A percentile compares a stretch with the other conserved stretches of the same genome.
These are phyloP conservation scores for Monilinia fructigena DNA, from an alignment of 2,329 filamentous ascomycete genomes.

Conservation along the genomic window DNA sequence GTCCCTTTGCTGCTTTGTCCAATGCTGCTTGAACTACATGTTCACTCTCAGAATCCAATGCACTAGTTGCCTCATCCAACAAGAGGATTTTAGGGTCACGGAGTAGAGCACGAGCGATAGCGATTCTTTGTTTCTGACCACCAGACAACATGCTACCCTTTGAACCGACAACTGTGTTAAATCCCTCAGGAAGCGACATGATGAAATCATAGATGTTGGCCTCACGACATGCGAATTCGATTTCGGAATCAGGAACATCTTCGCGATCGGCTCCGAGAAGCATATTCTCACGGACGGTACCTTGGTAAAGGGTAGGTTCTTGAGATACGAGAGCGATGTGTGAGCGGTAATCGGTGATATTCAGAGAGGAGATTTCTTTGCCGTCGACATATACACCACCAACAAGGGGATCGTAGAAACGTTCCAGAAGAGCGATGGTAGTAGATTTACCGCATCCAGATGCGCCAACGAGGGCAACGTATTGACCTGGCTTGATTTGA, in stretches of 20 bases:
- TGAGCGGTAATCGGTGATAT: slow-evolving; percentile 81
- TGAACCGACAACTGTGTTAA: slow-evolving; percentile 80
- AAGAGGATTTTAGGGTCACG: slow-evolving; percentile 87
- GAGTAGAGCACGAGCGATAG: slow-evolving; percentile 82
- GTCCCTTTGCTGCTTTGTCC: slow-evolving; percentile 76
- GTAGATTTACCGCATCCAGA: slow-evolving; percentile 94
- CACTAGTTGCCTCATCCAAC: slow-evolving; percentile 77
- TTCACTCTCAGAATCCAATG: slow-evolving; percentile 74
- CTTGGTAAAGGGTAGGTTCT: slow-evolving; percentile 92
- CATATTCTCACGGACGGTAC: slow-evolving; percentile 87
- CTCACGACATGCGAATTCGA: slow-evolving; percentile 80
- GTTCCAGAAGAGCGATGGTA: slow-evolving; percentile 85
- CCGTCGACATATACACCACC: slow-evolving; percentile 82
- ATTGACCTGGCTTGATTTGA: slow-evolving; percentile 72
- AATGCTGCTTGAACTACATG: slow-evolving; percentile 78
- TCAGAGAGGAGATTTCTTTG: slow-evolving; percentile 75
- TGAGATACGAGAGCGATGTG: slow-evolving; percentile 87
- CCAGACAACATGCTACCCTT: slow-evolving; percentile 85
- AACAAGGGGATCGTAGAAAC: slow-evolving; percentile 86
- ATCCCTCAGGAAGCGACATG: slow-evolving; percentile 78
- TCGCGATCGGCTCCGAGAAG: slow-evolving; percentile 70
- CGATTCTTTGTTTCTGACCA: slow-evolving; percentile 92
- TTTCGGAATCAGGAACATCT: slow-evolving; percentile 66
- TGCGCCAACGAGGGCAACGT: slow-evolving; percentile 87
- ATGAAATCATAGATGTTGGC: slow-evolving; percentile 94